Conservation (phyloP, 1,284 basidiomycete genomes). For the Stygiomarasmius scandens region DNA sequence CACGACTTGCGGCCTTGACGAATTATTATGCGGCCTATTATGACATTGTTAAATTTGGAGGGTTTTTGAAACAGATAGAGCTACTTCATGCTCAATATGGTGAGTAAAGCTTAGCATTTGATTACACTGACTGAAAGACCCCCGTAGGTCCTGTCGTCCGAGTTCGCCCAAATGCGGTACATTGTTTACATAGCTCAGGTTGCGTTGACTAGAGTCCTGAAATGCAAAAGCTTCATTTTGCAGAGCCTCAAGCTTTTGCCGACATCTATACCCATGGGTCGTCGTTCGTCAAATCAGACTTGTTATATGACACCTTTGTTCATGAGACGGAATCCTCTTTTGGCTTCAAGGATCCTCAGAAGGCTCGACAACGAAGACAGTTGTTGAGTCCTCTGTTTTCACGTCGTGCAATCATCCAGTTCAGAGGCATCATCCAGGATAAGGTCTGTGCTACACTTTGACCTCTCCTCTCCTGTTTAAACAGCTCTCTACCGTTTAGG, state of each 20-base stretch:
- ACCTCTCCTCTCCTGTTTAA: too few relatives aligned
- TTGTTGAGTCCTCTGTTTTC: slow-evolving; percentile 28
- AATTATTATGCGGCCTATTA: slow-evolving; percentile 7
- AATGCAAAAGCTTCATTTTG: slow-evolving; percentile 26
- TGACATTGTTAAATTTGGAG: slow-evolving; percentile 17
- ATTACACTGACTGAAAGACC: neutral
- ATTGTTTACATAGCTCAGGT: neutral
- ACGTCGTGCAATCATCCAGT: slow-evolving; percentile 24
- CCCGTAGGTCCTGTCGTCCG: slow-evolving; percentile 1
- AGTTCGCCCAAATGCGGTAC: neutral
- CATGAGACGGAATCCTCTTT: slow-evolving; percentile 18
- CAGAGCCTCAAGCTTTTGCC: slow-evolving; percentile 22
- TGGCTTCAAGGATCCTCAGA: slow-evolving; percentile 15
- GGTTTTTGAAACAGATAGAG: slow-evolving; percentile 21
- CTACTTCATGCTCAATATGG: slow-evolving; percentile 26
- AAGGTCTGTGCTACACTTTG: slow-evolving; percentile 18
- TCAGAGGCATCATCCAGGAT: slow-evolving; percentile 25
- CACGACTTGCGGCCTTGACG: slow-evolving; percentile 4
- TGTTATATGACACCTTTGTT: slow-evolving; percentile 22
- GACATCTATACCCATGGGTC: slow-evolving; percentile 26
- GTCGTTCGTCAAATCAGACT: slow-evolving; percentile 19
- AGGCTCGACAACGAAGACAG: slow-evolving; percentile 23
- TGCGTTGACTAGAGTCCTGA: neutral
- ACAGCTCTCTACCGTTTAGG: slow-evolving; percentile 5
- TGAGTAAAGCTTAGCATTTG: slow-evolving; percentile 4